A percentile compares a stretch with the other conserved stretches of the same genome.
These are phyloP conservation scores for Alternaria arborescens DNA, from an alignment of 2,329 filamentous ascomycete species.

Conservation along the genomic window DNA sequence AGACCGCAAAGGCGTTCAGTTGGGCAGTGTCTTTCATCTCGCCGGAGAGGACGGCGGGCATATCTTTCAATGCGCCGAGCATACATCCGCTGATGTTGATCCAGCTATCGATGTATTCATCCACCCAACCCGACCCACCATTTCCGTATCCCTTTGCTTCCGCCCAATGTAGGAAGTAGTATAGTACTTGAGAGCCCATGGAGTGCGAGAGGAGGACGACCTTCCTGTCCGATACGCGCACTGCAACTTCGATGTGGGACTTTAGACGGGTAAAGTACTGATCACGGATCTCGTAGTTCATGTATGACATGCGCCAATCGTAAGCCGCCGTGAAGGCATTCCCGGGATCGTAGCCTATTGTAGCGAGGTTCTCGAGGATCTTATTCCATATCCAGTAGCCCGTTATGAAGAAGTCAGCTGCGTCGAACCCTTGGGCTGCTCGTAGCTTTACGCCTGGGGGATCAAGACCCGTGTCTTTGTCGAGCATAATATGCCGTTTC, in stretches of 20 bases:
- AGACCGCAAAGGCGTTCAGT: slow-evolving; percentile 94
- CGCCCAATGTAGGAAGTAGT: slow-evolving; percentile 85
- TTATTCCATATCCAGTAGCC: slow-evolving; percentile 99
- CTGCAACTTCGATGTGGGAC: slow-evolving; percentile 85
- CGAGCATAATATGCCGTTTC: slow-evolving; percentile 97
- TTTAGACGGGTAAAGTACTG: slow-evolving; percentile 94
- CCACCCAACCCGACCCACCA: slow-evolving; percentile 88
- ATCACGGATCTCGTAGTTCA: slow-evolving; percentile 87
- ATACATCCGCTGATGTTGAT: slow-evolving; percentile 99
- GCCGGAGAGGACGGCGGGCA: slow-evolving; percentile 89
- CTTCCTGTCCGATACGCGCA: slow-evolving; percentile 77
- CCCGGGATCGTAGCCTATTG: slow-evolving; percentile 92
- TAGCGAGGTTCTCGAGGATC: slow-evolving; percentile 95
- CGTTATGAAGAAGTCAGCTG: slow-evolving; percentile 90
- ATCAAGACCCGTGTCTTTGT: slow-evolving; percentile 89
- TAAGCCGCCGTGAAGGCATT: slow-evolving; percentile 75
- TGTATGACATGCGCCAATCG: slow-evolving; percentile 92
- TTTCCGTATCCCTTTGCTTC: slow-evolving; percentile 79
- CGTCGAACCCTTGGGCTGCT: slow-evolving; percentile 95
- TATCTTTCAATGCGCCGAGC: slow-evolving; percentile 90
- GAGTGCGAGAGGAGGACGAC: slow-evolving; percentile 89
- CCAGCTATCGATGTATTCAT: slow-evolving; percentile 89
- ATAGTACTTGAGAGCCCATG: slow-evolving; percentile 95
- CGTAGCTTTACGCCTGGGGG: slow-evolving; percentile 89
- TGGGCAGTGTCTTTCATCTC: slow-evolving; percentile 99